Evolutionary conservation across 2,329 filamentous ascomycete genomes (phyloP).

Genomic region (Shiraia sp.): DNA sequence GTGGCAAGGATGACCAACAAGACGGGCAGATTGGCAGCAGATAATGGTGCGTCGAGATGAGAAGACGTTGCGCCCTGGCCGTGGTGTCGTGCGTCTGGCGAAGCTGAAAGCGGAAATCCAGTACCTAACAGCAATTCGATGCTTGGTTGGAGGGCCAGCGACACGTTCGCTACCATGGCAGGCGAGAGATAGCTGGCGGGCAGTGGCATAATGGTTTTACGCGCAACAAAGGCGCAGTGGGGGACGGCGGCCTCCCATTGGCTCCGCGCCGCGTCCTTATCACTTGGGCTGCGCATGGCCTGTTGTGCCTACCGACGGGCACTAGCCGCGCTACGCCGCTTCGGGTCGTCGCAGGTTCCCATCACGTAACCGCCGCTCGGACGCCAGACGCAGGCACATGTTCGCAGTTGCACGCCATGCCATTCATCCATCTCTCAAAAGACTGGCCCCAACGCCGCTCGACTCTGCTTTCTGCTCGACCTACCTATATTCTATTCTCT

Average conservation of each 20-base stretch:
- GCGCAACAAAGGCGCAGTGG: slow-evolving; percentile 29
- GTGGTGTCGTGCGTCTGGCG: slow-evolving; percentile 33
- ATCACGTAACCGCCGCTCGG: slow-evolving; percentile 31
- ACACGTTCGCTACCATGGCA: too few relatives aligned
- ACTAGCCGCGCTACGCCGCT: slow-evolving; percentile 18
- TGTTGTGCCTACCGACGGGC: slow-evolving; percentile 9
- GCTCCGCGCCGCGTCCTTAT: slow-evolving; percentile 31
- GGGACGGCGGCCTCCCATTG: slow-evolving; percentile 28
- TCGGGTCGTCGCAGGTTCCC: slow-evolving; percentile 12
- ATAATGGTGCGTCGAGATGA: slow-evolving; percentile 18
- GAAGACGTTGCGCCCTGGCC: slow-evolving; percentile 11
- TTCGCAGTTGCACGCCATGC: slow-evolving; percentile 15
- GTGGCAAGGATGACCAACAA: too few relatives aligned
- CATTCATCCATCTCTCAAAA: slow-evolving; percentile 32
- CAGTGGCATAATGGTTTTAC: slow-evolving; percentile 41
- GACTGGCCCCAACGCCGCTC: slow-evolving; percentile 30
- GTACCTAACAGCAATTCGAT: slow-evolving; percentile 45
- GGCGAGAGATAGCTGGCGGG: slow-evolving; percentile 17
- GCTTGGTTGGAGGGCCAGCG: slow-evolving; percentile 36
- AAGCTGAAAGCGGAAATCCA: slow-evolving; percentile 26
- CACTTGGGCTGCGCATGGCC: slow-evolving; percentile 21
- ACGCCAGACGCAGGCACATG: slow-evolving; percentile 36
- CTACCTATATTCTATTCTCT: too few relatives aligned
- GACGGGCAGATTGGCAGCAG: slow-evolving; percentile 16
- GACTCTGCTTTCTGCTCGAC: too few relatives aligned